A percentile compares a stretch with the other conserved stretches of the same genome.
Conservation (phyloP, 129 eudicot species). For the Logfia minima region DNA sequence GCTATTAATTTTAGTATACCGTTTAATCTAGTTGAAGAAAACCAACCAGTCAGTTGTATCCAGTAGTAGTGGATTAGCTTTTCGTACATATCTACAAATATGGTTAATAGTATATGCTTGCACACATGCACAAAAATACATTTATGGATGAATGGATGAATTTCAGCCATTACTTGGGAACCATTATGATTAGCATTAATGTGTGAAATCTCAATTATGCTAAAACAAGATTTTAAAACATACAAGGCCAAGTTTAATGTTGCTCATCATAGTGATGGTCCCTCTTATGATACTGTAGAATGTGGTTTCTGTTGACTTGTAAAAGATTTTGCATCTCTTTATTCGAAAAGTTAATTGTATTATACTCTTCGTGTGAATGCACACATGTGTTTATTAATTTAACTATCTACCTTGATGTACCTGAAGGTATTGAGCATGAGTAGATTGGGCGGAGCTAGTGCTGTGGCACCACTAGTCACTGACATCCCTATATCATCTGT, state of each 20-base stretch:
- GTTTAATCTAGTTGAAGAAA: background rate
- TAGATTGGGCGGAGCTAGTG: conserved; percentile 95
- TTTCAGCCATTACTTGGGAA: conserved; percentile 18
- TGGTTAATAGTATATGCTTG: background rate
- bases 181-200: conserved; percentile 34
- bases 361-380: conserved; percentile 1
- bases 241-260: conserved; percentile 20
- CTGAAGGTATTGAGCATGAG: conserved; percentile 96
- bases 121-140: background rate
- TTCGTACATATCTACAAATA: background rate
- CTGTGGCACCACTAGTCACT: conserved; percentile 95
- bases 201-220: conserved; percentile 30
- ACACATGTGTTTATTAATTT: background rate
- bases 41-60: background rate
- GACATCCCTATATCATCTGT: conserved; percentile 87
- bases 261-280: conserved; percentile 29
- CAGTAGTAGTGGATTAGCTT: conserved; percentile 4
- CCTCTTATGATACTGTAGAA: conserved; percentile 22
- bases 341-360: conserved; percentile 19
- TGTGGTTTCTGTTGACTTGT: conserved; percentile 28
- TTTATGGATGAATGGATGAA: background rate
- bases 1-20: conserved; percentile 6
- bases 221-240: conserved; percentile 15
- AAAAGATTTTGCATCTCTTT: conserved; percentile 16
- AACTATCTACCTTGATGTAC: conserved; percentile 11